Conservation (phyloP, 139 green algal genomes). For the Chlorella sp. region DNA sequence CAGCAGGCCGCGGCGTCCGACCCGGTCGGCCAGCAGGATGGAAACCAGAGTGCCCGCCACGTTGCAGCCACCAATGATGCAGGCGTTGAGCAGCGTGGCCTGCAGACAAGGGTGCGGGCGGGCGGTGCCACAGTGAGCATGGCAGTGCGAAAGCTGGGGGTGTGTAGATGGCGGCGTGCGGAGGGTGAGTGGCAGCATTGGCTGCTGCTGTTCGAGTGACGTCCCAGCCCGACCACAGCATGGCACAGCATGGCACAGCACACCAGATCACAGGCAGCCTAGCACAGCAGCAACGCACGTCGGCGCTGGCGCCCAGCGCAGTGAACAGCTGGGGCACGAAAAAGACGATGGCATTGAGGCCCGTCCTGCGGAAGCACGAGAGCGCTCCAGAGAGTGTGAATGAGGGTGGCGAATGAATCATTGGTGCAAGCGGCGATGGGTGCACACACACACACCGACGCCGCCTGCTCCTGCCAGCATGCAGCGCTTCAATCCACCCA, state of each 20-base stretch:
- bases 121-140: background rate
- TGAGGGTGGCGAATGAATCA: too few species aligned
- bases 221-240: too few species aligned
- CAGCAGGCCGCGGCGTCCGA: constrained; percentile 59
- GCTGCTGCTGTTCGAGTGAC: background rate
- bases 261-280: too few species aligned
- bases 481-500: too few species aligned
- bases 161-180: too few species aligned
- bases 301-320: background rate
- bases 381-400: background rate
- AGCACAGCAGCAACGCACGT: background rate
- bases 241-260: too few species aligned
- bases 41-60: constrained; percentile 62
- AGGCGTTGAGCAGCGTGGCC: constrained; percentile 53
- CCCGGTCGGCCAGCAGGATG: constrained; percentile 59
- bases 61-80: constrained; percentile 64
- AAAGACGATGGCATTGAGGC: background rate
- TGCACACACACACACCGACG: too few species aligned
- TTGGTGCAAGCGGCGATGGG: too few species aligned
- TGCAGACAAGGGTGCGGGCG: background rate
- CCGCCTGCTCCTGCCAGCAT: too few species aligned
- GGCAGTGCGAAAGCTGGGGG: too few species aligned
- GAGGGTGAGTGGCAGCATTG: background rate
- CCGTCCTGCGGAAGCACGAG: background rate
- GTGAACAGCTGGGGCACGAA: constrained; percentile 9